A percentile compares a stretch with the other conserved stretches of the same genome.
Conservation (phyloP, 306 rosid species). For the Erythrophleum fordii region DNA sequence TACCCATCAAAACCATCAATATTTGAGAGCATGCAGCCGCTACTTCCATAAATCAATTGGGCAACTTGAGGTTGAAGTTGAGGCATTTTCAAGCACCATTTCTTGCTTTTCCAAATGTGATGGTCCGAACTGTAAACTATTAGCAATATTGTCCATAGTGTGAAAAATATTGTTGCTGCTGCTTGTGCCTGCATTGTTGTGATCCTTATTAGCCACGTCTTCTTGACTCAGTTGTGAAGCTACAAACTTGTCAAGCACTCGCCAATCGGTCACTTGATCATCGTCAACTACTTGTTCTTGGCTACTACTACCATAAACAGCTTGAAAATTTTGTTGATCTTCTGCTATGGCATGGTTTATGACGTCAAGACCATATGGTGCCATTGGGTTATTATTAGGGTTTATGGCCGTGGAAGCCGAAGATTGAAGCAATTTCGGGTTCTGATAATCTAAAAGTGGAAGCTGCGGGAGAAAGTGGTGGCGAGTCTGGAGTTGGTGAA, state of each 20-base stretch:
- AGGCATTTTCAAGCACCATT: conserved; percentile 58
- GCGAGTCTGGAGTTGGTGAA: conserved; percentile 7
- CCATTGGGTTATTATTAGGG: neutral
- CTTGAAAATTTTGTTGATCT: conserved; percentile 45
- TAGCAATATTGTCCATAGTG: neutral
- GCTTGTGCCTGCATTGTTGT: conserved; percentile 48
- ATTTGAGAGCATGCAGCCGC: neutral
- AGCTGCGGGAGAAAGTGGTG: conserved; percentile 16
- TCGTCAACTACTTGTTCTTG: conserved; percentile 33
- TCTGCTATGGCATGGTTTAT: conserved; percentile 39
- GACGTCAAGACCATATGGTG: conserved; percentile 49
- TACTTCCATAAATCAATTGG: conserved; percentile 72
- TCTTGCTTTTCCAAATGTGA: conserved; percentile 57
- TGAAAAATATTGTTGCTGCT: conserved; percentile 43
- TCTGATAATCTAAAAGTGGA: neutral
- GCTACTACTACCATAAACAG: conserved; percentile 37
- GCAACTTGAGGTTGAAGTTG: conserved; percentile 57
- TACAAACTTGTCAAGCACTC: conserved; percentile 90
- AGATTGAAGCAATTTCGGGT: neutral
- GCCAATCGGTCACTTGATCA: conserved; percentile 75
- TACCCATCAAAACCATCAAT: conserved; percentile 26
- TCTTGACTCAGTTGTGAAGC: conserved; percentile 92
- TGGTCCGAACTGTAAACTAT: conserved; percentile 35
- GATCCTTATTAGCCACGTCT: conserved; percentile 2
- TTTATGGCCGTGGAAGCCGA: neutral